These are phyloP conservation scores for Escallonia herrerae DNA, from an alignment of 129 eudicot genomes.

Conservation along the genomic window DNA sequence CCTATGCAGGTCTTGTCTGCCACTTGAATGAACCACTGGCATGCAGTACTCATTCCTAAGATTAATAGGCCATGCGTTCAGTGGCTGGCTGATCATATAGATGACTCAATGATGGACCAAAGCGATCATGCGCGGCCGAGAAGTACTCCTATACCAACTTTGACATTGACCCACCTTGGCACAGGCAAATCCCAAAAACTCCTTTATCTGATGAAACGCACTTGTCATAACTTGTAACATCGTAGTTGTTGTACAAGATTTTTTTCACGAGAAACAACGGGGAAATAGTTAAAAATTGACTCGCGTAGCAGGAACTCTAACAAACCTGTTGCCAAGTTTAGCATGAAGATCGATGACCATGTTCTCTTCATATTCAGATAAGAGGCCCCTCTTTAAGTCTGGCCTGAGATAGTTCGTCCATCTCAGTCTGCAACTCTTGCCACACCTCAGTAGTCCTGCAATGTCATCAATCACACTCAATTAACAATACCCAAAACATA, in stretches of 20 bases:
- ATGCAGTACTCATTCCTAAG: not conserved
- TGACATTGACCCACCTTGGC: slow-evolving; percentile 18
- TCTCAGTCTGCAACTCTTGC: slow-evolving; percentile 82
- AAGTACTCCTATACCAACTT: slow-evolving; percentile 25
- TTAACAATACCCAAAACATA: not conserved
- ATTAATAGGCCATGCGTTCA: not conserved
- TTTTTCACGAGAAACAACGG: no score
- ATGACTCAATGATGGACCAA: slow-evolving; percentile 1
- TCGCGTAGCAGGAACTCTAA: not conserved
- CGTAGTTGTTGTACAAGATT: no score
- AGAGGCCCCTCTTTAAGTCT: slow-evolving; percentile 62
- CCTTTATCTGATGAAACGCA: no score
- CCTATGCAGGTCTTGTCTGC: slow-evolving; percentile 13
- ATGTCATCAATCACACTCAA: not conserved
- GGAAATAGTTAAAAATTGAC: no score
- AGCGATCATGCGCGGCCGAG: not conserved
- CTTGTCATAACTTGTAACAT: no score
- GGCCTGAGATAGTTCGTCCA: slow-evolving; percentile 88
- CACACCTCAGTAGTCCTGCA: slow-evolving; percentile 81
- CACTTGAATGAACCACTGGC: not conserved
- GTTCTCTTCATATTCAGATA: slow-evolving; percentile 69
- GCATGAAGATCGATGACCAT: slow-evolving; percentile 77
- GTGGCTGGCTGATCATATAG: not conserved
- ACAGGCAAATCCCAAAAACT: not conserved
- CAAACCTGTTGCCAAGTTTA: slow-evolving; percentile 77